Conservation (phyloP, 176 grass and related monocot genomes). For the Bolboschoenus planiculmis region DNA sequence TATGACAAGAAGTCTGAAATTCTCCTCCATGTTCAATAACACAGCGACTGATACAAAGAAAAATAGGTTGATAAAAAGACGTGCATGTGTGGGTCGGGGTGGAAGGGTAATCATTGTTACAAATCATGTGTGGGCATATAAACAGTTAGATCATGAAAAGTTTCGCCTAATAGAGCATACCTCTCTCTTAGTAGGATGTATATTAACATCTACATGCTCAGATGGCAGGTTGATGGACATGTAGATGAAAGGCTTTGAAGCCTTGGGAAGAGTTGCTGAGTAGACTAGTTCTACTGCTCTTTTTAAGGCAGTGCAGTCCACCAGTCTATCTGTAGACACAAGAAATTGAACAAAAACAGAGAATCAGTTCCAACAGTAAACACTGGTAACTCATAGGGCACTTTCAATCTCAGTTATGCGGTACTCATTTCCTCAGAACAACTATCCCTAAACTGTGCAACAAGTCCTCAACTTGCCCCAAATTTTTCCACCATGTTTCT, state of each 20-base stretch:
- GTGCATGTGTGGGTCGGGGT: not conserved
- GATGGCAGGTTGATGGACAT: conserved; percentile 90
- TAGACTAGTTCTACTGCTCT: conserved; percentile 89
- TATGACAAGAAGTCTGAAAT: not conserved
- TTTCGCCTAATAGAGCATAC: conserved; percentile 28
- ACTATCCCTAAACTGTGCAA: not conserved
- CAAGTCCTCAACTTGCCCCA: not conserved
- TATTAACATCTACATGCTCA: conserved; percentile 88
- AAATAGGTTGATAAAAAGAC: not conserved
- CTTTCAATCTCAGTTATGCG: not conserved
- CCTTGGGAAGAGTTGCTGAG: conserved; percentile 76
- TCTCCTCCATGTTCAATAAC: not conserved
- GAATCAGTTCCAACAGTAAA: not conserved
- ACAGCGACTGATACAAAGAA: not conserved
- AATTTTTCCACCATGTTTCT: not conserved
- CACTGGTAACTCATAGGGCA: not conserved
- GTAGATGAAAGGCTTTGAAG: conserved; percentile 96
- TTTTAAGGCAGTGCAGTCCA: conserved; percentile 80
- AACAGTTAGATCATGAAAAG: not conserved
- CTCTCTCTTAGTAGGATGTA: conserved; percentile 98
- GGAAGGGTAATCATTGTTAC: not conserved
- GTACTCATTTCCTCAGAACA: not conserved
- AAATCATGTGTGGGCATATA: not conserved
- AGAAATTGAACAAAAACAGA: not conserved
- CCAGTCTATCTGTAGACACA: conserved; percentile 58